Conservation (phyloP, 1,139 yeast species). For the Scheffersomyces cryptocercus region DNA sequence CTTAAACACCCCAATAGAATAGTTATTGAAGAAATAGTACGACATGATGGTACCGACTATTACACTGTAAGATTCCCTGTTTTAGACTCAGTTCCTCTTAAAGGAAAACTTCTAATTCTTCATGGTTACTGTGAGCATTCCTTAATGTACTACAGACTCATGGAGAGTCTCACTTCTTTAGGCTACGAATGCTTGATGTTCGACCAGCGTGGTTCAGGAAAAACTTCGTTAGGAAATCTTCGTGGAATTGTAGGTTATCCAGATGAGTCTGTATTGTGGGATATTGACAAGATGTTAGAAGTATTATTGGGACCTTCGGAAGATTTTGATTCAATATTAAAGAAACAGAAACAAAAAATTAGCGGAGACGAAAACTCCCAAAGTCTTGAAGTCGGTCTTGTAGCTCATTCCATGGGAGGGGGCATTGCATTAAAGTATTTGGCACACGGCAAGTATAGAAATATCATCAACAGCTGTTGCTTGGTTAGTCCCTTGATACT, state of each 20-base stretch:
- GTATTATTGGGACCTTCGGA: too few relatives aligned
- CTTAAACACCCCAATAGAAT: conserved; percentile 6
- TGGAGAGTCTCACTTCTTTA: conserved; percentile 17
- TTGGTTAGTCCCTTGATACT: conserved; percentile 20
- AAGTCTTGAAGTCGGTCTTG: conserved; percentile 3
- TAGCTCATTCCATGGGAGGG: conserved; percentile 27
- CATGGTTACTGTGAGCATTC: conserved; percentile 28
- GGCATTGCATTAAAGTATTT: conserved; percentile 20
- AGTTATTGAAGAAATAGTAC: conserved; percentile 5
- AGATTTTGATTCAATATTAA: too few relatives aligned
- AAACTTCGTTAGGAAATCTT: conserved; percentile 19
- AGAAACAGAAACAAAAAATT: too few relatives aligned
- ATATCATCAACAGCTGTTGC: conserved; percentile 12
- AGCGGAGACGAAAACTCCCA: too few relatives aligned
- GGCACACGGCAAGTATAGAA: conserved; percentile 16
- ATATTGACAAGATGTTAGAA: conserved; percentile 19
- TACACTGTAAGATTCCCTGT: conserved; percentile 14
- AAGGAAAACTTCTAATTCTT: conserved; percentile 18
- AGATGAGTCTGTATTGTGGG: conserved; percentile 12
- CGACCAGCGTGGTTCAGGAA: conserved; percentile 25
- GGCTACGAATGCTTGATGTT: conserved; percentile 21
- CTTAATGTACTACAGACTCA: conserved; percentile 18
- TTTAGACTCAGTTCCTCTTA: neutral
- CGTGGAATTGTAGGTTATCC: conserved; percentile 17
- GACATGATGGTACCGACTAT: conserved; percentile 14